Evolutionary conservation across 257 asterid species (phyloP), one percentile per base, ranked within the genome.

Genomic region (Misopates orontium): DNA sequence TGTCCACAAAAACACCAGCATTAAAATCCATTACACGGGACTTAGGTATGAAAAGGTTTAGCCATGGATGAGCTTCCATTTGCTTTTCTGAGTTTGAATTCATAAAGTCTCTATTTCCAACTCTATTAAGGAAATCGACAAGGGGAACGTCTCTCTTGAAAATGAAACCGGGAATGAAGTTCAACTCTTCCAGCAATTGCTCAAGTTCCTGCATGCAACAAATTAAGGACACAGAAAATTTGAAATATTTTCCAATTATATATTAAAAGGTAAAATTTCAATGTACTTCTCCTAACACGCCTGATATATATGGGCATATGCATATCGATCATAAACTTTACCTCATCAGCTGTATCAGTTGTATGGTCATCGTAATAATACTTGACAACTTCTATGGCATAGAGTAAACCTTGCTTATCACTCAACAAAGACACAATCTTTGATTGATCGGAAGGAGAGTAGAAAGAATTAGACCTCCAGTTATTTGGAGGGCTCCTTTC

Each of bases 61-160:
- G 82, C 97, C 96, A 91, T 44, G 96, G 96, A 74, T 91, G 95
- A 49, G 95, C 73, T 20, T 73, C 77, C 72, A 70, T 50, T 19
- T 76, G 63, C 22, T 83, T 80, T 20, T 62, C 6, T 6, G 24
- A 17, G 15, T 36, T 54, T n/a, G n/a, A n/a, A 57, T 65, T 76
- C 49, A n/a, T n/a, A 60, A 36, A 32, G 69, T 16, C 23, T 67
- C 67, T 0, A 66, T 77, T 56, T 83, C 63, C 14, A n/a, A n/a
- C n/a, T n/a, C n/a, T n/a, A n/a, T 32, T 24, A 5, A 83, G 77
- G 70, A 83, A 80, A 4, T 70, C 70, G 0, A 73, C 10, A 0
- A 57, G 49, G 4, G 85, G 0, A 0, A 21, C 69, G 25, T 80
- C 85, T n/a, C n/a, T n/a, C n/a, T n/a, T 41, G 42, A 41, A 6